A percentile compares a stretch with the other conserved stretches of the same genome.
These are phyloP conservation scores for Hypoxylon intermedium DNA, from an alignment of 495 filamentous ascomycete species.

Conservation along the genomic window DNA sequence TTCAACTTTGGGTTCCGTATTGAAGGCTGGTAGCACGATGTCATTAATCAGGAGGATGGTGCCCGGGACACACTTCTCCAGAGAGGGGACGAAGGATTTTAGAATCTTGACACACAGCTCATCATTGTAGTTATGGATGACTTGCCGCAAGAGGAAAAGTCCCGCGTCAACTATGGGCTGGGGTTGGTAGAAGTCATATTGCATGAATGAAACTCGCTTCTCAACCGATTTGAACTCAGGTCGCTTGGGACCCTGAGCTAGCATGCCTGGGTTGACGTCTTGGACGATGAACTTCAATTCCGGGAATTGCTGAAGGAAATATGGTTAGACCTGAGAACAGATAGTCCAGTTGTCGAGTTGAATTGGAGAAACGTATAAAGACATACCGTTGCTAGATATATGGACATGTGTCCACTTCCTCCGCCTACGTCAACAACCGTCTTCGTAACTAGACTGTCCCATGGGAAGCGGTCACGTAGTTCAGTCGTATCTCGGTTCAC, in stretches of 20 bases:
- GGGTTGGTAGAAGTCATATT: conserved; percentile 38
- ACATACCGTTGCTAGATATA: conserved; percentile 10
- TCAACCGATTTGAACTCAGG: not conserved
- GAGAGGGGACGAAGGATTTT: conserved; percentile 22
- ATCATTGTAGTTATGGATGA: conserved; percentile 38
- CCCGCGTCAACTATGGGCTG: conserved; percentile 30
- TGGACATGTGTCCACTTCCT: conserved; percentile 14
- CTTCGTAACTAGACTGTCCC: conserved; percentile 21
- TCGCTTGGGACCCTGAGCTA: conserved; percentile 16
- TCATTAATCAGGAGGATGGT: conserved; percentile 38
- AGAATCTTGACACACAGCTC: conserved; percentile 31
- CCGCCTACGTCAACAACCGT: conserved; percentile 18
- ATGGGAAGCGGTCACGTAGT: conserved; percentile 31
- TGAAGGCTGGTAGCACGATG: conserved; percentile 26
- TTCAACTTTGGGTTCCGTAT: not conserved
- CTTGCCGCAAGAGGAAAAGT: conserved; percentile 37
- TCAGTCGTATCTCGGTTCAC: not conserved
- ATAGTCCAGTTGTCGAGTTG: not conserved
- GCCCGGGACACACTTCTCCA: conserved; percentile 26
- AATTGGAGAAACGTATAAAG: not conserved
- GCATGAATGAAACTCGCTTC: conserved; percentile 28
- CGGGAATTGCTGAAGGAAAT: conserved; percentile 5
- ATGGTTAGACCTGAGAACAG: not conserved
- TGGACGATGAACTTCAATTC: conserved; percentile 32
- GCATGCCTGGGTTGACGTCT: conserved; percentile 29